These are phyloP conservation scores for Phialophora chinensis DNA, from an alignment of 2,329 filamentous ascomycete genomes.

Conservation along the genomic window DNA sequence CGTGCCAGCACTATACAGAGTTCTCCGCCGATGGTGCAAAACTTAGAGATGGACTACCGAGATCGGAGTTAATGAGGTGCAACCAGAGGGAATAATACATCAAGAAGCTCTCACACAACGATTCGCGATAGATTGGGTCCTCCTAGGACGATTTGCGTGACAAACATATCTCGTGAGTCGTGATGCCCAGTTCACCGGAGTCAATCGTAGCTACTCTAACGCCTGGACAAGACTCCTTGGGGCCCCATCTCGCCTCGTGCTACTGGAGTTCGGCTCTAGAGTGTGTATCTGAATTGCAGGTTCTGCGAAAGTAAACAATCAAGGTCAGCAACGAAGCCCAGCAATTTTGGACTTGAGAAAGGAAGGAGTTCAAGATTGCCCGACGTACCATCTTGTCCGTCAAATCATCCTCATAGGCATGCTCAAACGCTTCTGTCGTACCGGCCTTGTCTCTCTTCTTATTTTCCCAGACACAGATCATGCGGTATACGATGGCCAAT, in stretches of 20 bases:
- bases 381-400: constrained; percentile 49
- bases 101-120: neutral
- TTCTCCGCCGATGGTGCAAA: neutral
- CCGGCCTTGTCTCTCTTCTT: constrained; percentile 26
- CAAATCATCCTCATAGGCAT: constrained; percentile 60
- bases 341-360: neutral
- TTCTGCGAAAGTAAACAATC: neutral
- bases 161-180: neutral
- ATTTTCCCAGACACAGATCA: constrained; percentile 40
- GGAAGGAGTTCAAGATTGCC: neutral
- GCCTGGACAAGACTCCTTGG: neutral
- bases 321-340: neutral
- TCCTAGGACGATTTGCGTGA: neutral
- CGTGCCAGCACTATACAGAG: neutral
- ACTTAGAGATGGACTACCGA: neutral
- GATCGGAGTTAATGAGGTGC: neutral
- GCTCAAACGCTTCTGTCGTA: constrained; percentile 55
- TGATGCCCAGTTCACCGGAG: neutral
- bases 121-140: neutral
- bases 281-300: constrained; percentile 3
- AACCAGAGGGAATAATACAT: neutral
- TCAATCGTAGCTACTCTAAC: neutral
- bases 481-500: constrained; percentile 40
- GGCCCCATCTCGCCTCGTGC: neutral
- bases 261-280: neutral